Percentiles rank a stretch among this genome's conserved stretches.
Conservation (phyloP, 1,139 yeast species). For the Magnusiomyces fungicola region DNA sequence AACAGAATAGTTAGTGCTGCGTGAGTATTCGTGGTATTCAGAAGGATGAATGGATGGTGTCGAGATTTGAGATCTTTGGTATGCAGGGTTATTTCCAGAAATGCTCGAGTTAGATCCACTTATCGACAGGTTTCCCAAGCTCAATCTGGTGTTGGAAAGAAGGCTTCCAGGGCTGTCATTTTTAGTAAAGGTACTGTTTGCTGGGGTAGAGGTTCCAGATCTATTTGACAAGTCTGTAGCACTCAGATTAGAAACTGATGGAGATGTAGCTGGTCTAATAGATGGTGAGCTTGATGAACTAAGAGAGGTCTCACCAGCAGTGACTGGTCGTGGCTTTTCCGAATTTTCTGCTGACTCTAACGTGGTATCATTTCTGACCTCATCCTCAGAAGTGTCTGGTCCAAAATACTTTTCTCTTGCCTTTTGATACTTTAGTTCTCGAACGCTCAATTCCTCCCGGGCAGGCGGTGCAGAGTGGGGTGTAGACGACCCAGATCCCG, state of each 20-base stretch:
- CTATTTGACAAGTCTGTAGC: no score
- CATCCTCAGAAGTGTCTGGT: constrained; percentile 5
- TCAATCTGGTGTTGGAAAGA: no score
- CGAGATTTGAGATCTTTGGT: neutral
- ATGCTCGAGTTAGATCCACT: no score
- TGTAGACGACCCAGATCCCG: constrained; percentile 6
- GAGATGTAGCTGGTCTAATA: no score
- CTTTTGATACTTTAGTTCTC: constrained; percentile 13
- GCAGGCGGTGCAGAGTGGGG: constrained; percentile 10
- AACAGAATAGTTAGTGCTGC: neutral
- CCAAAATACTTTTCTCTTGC: constrained; percentile 17
- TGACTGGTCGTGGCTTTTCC: no score
- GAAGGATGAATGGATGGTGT: neutral
- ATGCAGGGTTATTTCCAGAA: neutral
- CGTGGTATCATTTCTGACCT: no score
- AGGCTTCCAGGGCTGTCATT: neutral
- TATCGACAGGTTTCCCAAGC: no score
- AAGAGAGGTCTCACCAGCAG: no score
- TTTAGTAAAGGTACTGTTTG: neutral
- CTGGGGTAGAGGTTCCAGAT: no score
- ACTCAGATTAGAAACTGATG: no score
- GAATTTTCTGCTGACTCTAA: no score
- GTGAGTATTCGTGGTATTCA: constrained; percentile 4
- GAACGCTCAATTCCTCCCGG: constrained; percentile 11
- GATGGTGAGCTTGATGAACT: no score